Base-by-base conservation (phyloP, 1,139 yeast species). In the Waltiozyma solani region DNA sequence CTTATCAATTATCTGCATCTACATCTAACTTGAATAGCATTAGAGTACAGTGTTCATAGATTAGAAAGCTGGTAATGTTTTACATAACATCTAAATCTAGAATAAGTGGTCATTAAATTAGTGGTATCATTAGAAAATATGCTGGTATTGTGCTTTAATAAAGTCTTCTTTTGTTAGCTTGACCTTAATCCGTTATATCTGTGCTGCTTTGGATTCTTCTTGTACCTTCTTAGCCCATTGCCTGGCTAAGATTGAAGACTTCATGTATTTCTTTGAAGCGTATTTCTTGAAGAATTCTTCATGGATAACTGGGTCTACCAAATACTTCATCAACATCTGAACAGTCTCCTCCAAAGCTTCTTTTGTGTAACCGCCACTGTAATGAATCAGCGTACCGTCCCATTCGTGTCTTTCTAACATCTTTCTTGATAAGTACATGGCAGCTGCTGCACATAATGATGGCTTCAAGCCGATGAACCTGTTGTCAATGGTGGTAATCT, bases 201-300 rank as follows among this genome's bases (percentile, higher is more conserved):
- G n/a, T 15, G 15, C 20, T 7, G 13, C 9, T 27, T 15, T 27
- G 8, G 13, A 19, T 14, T 27, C 19, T 15, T 15, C 55, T 34
- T 62, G 58, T 9, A 62, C 59, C 40, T 59, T 61, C 59, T 83
- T 79, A 42, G 94, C 95, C 96, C 96, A 89, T 56, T 81, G 83
- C 53, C 95, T 76, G 47, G 96, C 86, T 45, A 85, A 68, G 25
- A 85, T 73, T 40, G 95, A 81, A 23, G 95, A 96, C 60, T 85
- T 85, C 85, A 91, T 80, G 57, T 82, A 87, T 57, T 86, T 79
- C 57, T 91, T 78, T 32, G 93, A 78, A 34, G 96, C 94, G 58
- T 91, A 91, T 63, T 91, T 91, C 59, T 86, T 86, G 67, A 86
- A 89, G 54, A 89, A 85, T 55, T 87, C 96, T 56, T 87, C 96